A percentile compares a stretch with the other conserved stretches of the same genome.
phyloP scores from a whole-genome alignment of 768 basidiomycete genomes.

The Serendipita vermifera region DNA sequence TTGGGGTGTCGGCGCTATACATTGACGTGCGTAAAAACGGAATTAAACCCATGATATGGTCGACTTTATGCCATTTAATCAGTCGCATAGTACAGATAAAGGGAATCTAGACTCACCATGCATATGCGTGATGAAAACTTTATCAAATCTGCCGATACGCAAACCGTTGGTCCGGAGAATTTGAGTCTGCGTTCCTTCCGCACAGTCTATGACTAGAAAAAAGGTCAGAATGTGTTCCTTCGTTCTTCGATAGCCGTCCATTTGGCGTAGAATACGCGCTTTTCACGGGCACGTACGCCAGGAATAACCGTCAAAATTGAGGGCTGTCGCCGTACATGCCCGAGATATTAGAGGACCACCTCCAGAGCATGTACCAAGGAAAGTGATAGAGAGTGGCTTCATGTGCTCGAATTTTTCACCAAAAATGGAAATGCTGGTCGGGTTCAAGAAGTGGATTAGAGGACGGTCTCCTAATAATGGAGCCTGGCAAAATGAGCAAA shows the following conservation, averaged over 20 bases:
- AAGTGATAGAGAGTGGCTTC: slow-evolving; percentile 38
- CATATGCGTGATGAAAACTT: slow-evolving; percentile 77
- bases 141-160: slow-evolving; percentile 38
- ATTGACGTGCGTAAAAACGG: slow-evolving; percentile 51
- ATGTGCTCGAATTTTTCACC: too few relatives aligned
- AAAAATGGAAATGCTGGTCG: neutral
- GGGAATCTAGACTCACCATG: slow-evolving; percentile 40
- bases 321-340: slow-evolving; percentile 62
- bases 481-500: too few relatives aligned
- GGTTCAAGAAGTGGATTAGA: too few relatives aligned
- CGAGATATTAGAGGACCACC: slow-evolving; percentile 62
- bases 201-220: slow-evolving; percentile 66
- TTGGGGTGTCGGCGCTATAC: slow-evolving; percentile 23
- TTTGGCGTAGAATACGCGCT: neutral
- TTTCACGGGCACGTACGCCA: slow-evolving; percentile 45
- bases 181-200: slow-evolving; percentile 65
- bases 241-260: neutral
- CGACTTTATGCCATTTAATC: slow-evolving; percentile 29
- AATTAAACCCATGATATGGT: slow-evolving; percentile 64
- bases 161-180: slow-evolving; percentile 28
- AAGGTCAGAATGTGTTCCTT: too few relatives aligned
- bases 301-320: slow-evolving; percentile 41
- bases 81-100: neutral
- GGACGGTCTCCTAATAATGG: too few relatives aligned
- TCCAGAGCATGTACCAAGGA: slow-evolving; percentile 65